Evolutionary conservation across 148 eudicot genomes (phyloP), one percentile per base, ranked within the genome.

Genomic region (Cornus kousa): DNA sequence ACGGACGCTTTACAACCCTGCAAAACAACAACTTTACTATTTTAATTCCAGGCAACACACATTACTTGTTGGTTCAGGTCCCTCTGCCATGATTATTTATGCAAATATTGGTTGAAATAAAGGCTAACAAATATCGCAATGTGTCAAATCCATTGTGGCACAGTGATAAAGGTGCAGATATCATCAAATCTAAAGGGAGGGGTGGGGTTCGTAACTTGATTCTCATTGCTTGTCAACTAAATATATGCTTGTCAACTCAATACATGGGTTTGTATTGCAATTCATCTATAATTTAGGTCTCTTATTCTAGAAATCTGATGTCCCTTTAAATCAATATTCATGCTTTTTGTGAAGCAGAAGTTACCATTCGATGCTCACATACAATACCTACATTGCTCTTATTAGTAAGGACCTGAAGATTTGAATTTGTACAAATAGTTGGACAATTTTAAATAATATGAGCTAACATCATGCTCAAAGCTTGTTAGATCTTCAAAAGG

Each of bases 1-100:
- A 65, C 35, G 72, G 80, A 65, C 80, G 71, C 81, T 83, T 77
- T 76, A 67, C 74, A 64, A 53, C 82, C 85, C 90, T 87, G 83
- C 71, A 81, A 77, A 76, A 76, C 59, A 62, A 75, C 31, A 53
- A 64, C 39, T 24, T 60, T 7, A 72, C 66, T 43, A 68, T 2
- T 70, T 28, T 7, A 62, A 37, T 59, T 23, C 66, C 48, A 9
- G 53, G 69, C 62, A 23, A 46, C 37, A 57, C 3, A 33, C 48
- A 74, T 73, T 5, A 73, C 9, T 28, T 20, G 9, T 17, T 62
- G 22, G 43, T 9, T 17, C 67, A 20, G 67, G 39, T 59, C 20
- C 8, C 31, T 39, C 48, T 33, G 16, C 10, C 16, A 55, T 57
- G 76, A 53, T 6, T 74, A 1, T 57, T 59, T 33, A 3, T 59